A percentile compares a stretch with the other conserved stretches of the same genome.
phyloP scores from a whole-genome alignment of 2,329 filamentous ascomycete genomes.

The Diatrype stigma region DNA sequence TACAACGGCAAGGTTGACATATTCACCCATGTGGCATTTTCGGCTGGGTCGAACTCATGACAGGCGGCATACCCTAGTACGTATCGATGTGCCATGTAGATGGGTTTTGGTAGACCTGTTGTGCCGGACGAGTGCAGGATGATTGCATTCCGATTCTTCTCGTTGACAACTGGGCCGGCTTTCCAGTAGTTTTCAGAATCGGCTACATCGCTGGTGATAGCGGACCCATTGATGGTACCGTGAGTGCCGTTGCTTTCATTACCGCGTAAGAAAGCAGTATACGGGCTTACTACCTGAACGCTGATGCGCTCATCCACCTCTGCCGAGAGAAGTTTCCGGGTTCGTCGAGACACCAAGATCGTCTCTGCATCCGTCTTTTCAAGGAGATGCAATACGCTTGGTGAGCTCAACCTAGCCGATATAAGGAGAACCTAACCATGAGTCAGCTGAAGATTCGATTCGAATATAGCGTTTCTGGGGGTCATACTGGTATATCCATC shows the following conservation, averaged over 20 bases:
- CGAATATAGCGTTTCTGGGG: neutral
- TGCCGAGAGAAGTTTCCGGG: slow-evolving; percentile 3
- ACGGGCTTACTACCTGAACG: neutral
- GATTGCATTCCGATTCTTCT: slow-evolving; percentile 19
- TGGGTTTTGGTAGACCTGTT: slow-evolving; percentile 33
- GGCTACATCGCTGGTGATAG: neutral
- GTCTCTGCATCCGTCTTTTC: slow-evolving; percentile 7
- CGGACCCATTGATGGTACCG: neutral
- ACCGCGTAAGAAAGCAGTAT: neutral
- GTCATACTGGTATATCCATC: slow-evolving; percentile 7
- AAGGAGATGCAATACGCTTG: slow-evolving; percentile 12
- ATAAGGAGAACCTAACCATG: slow-evolving; percentile 13
- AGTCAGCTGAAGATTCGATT: neutral
- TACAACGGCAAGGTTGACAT: slow-evolving; percentile 31
- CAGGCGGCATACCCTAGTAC: slow-evolving; percentile 25
- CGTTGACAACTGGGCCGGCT: slow-evolving; percentile 8
- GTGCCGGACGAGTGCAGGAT: slow-evolving; percentile 32
- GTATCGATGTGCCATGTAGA: slow-evolving; percentile 26
- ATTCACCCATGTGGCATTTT: slow-evolving; percentile 20
- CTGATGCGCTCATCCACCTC: neutral
- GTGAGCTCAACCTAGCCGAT: slow-evolving; percentile 17
- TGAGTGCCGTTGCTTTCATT: neutral
- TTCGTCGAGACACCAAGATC: slow-evolving; percentile 11
- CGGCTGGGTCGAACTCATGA: slow-evolving; percentile 17
- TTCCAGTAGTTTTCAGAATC: neutral